These are phyloP conservation scores for Apophysomyces trapeziformis DNA, from an alignment of 371 early-diverging fungal species.

Conservation along the genomic window DNA sequence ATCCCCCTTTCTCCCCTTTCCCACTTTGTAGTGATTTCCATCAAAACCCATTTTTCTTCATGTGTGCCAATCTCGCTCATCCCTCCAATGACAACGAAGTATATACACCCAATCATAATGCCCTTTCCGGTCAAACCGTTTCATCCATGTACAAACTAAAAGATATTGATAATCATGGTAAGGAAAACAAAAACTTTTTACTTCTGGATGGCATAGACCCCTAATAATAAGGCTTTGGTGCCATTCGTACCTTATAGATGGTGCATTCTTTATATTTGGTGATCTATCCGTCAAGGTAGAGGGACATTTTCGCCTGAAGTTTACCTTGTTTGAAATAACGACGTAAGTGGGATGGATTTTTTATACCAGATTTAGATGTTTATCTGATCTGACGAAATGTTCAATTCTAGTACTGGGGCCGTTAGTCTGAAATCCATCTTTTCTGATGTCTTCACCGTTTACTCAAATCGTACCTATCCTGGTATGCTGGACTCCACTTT, in stretches of 20 bases:
- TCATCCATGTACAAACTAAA: conserved; percentile 53
- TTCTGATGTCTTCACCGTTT: conserved; percentile 76
- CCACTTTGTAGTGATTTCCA: conserved; percentile 60
- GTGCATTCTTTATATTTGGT: conserved; percentile 94
- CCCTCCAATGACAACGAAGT: conserved; percentile 41
- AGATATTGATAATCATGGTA: conserved; percentile 49
- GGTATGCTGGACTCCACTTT: conserved; percentile 78
- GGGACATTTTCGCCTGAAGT: conserved; percentile 86
- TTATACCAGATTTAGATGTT: background rate
- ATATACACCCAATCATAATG: conserved; percentile 42
- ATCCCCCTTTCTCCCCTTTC: background rate
- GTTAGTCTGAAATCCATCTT: conserved; percentile 35
- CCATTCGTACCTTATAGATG: conserved; percentile 51
- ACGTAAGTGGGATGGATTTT: conserved; percentile 43
- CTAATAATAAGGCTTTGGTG: too few species aligned
- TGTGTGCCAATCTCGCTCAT: conserved; percentile 53
- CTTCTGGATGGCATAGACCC: too few species aligned
- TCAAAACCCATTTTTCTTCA: conserved; percentile 51
- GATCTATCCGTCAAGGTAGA: conserved; percentile 91
- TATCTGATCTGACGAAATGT: conserved; percentile 7
- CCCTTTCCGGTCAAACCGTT: conserved; percentile 50
- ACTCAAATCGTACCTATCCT: conserved; percentile 88
- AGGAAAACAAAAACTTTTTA: background rate
- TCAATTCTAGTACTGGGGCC: conserved; percentile 27
- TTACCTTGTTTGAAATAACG: conserved; percentile 87